A percentile compares a stretch with the other conserved stretches of the same genome.
Conservation (phyloP, 2,329 filamentous ascomycete genomes). For the Amauroascus niger region DNA sequence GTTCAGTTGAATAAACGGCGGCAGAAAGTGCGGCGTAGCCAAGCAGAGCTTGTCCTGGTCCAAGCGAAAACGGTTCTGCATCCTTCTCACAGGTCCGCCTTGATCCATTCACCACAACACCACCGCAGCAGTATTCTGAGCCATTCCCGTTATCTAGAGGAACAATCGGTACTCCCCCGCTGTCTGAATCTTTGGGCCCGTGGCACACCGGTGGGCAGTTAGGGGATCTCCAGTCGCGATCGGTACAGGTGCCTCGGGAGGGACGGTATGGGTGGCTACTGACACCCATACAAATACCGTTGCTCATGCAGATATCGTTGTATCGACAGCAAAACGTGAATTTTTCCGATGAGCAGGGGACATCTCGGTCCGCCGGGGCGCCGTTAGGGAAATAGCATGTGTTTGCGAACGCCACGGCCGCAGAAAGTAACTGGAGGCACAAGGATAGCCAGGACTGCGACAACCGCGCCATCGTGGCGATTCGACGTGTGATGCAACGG, state of each 20-base stretch:
- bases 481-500: not conserved
- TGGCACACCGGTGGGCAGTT: conserved; percentile 20
- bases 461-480: not conserved
- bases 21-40: conserved; percentile 21
- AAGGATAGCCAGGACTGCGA: not conserved
- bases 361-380: conserved; percentile 14
- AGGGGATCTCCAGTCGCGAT: conserved; percentile 22
- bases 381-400: conserved; percentile 26
- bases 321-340: conserved; percentile 23
- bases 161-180: conserved; percentile 20
- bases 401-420: conserved; percentile 5
- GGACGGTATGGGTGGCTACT: conserved; percentile 21
- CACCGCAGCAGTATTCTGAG: conserved; percentile 24
- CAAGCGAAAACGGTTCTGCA: conserved; percentile 21
- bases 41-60: conserved; percentile 19
- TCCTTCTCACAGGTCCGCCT: conserved; percentile 18
- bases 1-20: conserved; percentile 9
- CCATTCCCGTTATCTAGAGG: conserved; percentile 12
- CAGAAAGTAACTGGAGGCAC: not conserved
- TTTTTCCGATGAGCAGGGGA: conserved; percentile 23
- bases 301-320: conserved; percentile 24
- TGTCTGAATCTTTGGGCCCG: conserved; percentile 4
- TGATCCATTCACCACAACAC: conserved; percentile 11
- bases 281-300: conserved; percentile 23
- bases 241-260: conserved; percentile 25